Conservation (phyloP, 345 rosid species). For the Lumnitzera racemosa region DNA sequence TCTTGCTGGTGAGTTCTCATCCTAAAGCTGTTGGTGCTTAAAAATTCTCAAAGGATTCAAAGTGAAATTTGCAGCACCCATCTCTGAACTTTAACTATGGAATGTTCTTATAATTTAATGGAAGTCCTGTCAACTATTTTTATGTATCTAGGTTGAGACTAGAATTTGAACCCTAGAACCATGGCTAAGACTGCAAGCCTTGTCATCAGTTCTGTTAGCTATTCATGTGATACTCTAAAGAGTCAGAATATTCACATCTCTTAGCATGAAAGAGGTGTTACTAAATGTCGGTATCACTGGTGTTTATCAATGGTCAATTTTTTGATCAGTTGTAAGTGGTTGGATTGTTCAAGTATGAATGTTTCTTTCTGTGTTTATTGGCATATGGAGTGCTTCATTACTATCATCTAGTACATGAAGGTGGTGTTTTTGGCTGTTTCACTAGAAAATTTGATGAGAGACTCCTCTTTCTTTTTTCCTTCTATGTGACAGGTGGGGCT, state of each 20-base stretch:
- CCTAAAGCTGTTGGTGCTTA: not conserved
- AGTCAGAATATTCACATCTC: no score
- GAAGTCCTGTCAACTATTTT: not conserved
- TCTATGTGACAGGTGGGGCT: constrained; percentile 69
- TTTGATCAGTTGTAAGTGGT: no score
- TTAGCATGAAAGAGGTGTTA: no score
- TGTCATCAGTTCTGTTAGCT: no score
- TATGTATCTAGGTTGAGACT: no score
- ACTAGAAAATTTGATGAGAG: constrained; percentile 3
- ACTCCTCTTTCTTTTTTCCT: constrained; percentile 2
- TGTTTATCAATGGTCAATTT: no score
- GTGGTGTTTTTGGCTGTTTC: no score
- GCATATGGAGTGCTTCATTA: not conserved
- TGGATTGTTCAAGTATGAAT: no score
- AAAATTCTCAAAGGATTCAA: not conserved
- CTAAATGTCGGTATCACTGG: no score
- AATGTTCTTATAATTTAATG: not conserved
- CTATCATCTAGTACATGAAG: not conserved
- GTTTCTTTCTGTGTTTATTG: not conserved
- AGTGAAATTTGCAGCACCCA: not conserved
- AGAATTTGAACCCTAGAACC: no score
- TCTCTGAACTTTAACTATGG: no score
- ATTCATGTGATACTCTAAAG: not conserved
- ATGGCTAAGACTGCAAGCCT: no score
- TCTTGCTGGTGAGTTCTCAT: constrained; percentile 68